phyloP scores from a whole-genome alignment of 2,329 filamentous ascomycete species.

The Diaporthe nobilis region DNA sequence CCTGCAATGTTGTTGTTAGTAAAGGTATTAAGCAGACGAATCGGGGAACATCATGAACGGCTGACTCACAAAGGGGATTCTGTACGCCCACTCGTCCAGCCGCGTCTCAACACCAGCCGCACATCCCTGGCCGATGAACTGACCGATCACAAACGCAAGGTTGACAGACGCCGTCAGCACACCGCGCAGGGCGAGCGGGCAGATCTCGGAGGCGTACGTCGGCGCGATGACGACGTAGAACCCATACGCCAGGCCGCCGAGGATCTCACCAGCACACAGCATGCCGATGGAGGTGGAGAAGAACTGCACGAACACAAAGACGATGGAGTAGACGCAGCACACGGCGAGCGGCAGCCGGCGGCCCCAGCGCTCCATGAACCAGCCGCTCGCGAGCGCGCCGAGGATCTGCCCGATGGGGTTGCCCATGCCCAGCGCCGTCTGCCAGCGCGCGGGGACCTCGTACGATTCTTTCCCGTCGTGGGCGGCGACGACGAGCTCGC shows the following conservation, averaged over 20 bases:
- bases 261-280: conserved; percentile 51
- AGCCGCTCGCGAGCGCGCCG: conserved; percentile 57
- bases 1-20: neutral
- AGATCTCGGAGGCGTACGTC: conserved; percentile 55
- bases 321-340: conserved; percentile 46
- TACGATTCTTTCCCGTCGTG: conserved; percentile 47
- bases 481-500: conserved; percentile 46
- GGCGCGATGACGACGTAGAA: conserved; percentile 52
- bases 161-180: conserved; percentile 47
- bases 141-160: conserved; percentile 47
- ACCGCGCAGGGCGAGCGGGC: conserved; percentile 49
- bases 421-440: conserved; percentile 48
- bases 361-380: conserved; percentile 53
- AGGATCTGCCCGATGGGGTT: conserved; percentile 55
- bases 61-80: conserved; percentile 51
- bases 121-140: conserved; percentile 54
- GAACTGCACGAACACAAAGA: conserved; percentile 56
- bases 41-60: neutral
- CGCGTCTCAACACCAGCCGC: conserved; percentile 51
- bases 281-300: conserved; percentile 50
- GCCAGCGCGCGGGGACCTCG: conserved; percentile 57
- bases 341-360: conserved; percentile 53
- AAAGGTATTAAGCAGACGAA: rapidly evolving
- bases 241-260: conserved; percentile 53
- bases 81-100: conserved; percentile 54